These are phyloP conservation scores for Aristolochia contorta DNA, from an alignment of 164 flowering plant genomes.

Conservation along the genomic window DNA sequence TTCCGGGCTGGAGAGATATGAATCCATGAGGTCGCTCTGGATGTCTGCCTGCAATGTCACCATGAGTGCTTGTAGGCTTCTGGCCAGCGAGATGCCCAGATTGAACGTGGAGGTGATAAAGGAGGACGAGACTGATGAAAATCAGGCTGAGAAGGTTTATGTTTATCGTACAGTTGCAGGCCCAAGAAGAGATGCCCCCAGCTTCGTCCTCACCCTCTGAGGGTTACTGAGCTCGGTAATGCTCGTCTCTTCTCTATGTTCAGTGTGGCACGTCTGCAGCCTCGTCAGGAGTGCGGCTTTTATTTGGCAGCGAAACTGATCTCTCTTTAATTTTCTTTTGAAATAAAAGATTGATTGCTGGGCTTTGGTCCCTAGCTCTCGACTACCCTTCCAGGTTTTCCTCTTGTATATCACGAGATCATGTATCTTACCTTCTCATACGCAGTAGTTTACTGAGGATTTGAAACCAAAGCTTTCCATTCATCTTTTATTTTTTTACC, in stretches of 20 bases:
- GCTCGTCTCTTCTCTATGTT: too few species aligned
- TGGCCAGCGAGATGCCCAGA: conserved; percentile 63
- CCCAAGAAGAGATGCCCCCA: conserved; percentile 62
- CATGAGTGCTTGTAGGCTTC: conserved; percentile 40
- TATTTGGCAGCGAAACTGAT: too few species aligned
- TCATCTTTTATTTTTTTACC: too few species aligned
- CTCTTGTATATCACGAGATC: not conserved
- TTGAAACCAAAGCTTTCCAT: too few species aligned
- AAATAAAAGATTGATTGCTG: not conserved
- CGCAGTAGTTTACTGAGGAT: too few species aligned
- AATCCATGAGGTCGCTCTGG: conserved; percentile 83
- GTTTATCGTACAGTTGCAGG: conserved; percentile 79
- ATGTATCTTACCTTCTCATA: too few species aligned
- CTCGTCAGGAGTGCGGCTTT: too few species aligned
- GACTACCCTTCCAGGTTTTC: not conserved
- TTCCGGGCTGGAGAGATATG: conserved; percentile 53
- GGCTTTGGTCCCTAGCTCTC: not conserved
- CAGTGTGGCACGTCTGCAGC: too few species aligned
- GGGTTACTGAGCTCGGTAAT: too few species aligned
- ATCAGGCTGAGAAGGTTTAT: conserved; percentile 55
- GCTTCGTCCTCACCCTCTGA: conserved; percentile 63
- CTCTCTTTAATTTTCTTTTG: too few species aligned
- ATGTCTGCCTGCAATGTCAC: conserved; percentile 78
- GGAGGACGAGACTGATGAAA: conserved; percentile 50
- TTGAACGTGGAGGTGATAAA: conserved; percentile 78